These are phyloP conservation scores for Stemphylium beticola DNA, from an alignment of 2,329 filamentous ascomycete species.

Conservation along the genomic window DNA sequence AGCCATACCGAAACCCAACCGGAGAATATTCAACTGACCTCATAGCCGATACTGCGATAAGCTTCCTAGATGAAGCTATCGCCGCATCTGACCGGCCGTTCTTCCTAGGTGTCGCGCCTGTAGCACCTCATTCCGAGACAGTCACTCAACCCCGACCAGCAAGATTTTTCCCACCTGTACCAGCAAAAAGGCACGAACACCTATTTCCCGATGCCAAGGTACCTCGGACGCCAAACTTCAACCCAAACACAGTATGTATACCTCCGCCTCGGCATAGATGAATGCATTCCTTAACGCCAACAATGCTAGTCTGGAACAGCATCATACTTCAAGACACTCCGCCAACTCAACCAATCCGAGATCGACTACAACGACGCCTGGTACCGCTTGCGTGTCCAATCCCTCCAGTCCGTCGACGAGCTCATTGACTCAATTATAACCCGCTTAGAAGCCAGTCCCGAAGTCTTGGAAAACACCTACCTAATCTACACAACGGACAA, in stretches of 20 bases:
- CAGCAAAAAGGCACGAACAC: slow-evolving; percentile 65
- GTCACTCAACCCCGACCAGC: slow-evolving; percentile 5
- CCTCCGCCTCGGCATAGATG: background rate
- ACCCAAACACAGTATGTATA: slow-evolving; percentile 58
- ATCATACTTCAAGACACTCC: slow-evolving; percentile 28
- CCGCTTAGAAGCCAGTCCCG: slow-evolving; percentile 48
- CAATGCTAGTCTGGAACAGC: slow-evolving; percentile 18
- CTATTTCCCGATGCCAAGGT: slow-evolving; percentile 66
- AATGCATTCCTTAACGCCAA: background rate
- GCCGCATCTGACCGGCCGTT: slow-evolving; percentile 62
- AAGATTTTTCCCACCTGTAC: slow-evolving; percentile 61
- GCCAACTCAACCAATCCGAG: slow-evolving; percentile 53
- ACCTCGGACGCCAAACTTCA: slow-evolving; percentile 70
- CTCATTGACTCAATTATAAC: slow-evolving; percentile 56
- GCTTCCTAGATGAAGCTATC: slow-evolving; percentile 67
- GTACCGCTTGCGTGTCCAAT: slow-evolving; percentile 57
- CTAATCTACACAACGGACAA: slow-evolving; percentile 53
- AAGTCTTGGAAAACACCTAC: slow-evolving; percentile 57
- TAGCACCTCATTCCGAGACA: slow-evolving; percentile 64
- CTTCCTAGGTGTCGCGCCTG: slow-evolving; percentile 70
- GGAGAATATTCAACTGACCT: slow-evolving; percentile 66
- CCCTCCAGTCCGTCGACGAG: slow-evolving; percentile 63
- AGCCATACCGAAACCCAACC: slow-evolving; percentile 61
- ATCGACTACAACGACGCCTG: slow-evolving; percentile 61
- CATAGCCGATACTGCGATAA: slow-evolving; percentile 63